Conservation (phyloP, 2,329 filamentous ascomycete genomes). For the Fusarium equiseti region DNA sequence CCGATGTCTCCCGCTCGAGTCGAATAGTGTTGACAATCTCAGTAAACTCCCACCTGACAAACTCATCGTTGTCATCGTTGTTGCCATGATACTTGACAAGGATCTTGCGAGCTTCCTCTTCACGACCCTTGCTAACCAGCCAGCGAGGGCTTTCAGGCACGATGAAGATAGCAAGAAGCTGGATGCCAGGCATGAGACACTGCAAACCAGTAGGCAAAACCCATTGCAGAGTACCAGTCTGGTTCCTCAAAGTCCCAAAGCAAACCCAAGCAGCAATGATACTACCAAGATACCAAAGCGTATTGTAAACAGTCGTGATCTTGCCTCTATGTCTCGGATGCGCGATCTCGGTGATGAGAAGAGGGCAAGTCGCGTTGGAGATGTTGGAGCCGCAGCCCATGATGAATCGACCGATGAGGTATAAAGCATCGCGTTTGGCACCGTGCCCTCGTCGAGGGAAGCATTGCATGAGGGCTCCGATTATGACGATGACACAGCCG, state of each 20-base stretch:
- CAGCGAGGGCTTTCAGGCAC: constrained; percentile 42
- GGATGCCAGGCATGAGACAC: constrained; percentile 41
- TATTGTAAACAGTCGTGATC: constrained; percentile 45
- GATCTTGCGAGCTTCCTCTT: constrained; percentile 38
- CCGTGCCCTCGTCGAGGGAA: constrained; percentile 28
- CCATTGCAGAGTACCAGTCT: constrained; percentile 38
- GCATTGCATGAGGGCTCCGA: constrained; percentile 42
- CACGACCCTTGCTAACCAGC: constrained; percentile 40
- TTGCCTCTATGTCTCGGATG: constrained; percentile 41
- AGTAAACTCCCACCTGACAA: constrained; percentile 36
- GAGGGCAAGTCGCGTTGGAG: constrained; percentile 42
- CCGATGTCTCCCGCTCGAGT: constrained; percentile 30
- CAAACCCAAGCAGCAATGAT: constrained; percentile 42
- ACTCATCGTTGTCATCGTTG: constrained; percentile 25
- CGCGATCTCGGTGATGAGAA: constrained; percentile 43
- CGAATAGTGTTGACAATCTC: constrained; percentile 41
- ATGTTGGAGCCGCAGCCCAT: constrained; percentile 45
- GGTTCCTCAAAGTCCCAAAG: constrained; percentile 35
- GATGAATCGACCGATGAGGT: constrained; percentile 41
- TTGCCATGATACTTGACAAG: constrained; percentile 45
- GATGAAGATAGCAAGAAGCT: constrained; percentile 37
- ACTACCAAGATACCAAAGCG: constrained; percentile 42
- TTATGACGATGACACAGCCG: constrained; percentile 36
- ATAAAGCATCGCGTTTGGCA: constrained; percentile 32
- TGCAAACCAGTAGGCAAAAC: constrained; percentile 38